Base-by-base conservation (phyloP, 202 grass and related monocot genomes). In the Zoysia matrella region DNA sequence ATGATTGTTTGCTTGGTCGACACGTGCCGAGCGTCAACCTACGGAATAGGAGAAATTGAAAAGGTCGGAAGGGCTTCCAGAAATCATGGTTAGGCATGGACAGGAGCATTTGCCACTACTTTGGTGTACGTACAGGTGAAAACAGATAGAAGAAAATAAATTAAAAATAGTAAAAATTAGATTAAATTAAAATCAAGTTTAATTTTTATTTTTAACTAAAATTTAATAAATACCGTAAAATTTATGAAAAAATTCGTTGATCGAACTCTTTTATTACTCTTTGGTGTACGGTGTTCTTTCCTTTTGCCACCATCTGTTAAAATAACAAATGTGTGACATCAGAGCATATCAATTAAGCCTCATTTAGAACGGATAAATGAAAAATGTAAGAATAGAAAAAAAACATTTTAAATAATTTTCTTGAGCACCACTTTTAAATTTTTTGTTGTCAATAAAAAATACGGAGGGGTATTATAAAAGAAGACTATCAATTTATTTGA, bases 1-100 rank as follows among this genome's bases (percentile, higher is more conserved):
- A 22, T 22, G 22, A 52, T 60, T 79, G 39, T 56, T 79, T 79
- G 77, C 47, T 69, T 15, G 52, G n/a, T 80, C 65, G 77, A 80
- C 77, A 69, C 77, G 42, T 58, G 55, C 42, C 2, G 13, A 36
- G 12, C 50, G 79, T 72, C 75, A 79, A 18, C 42, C 16, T 57
- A 79, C 75, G 52, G 22, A 6, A 6, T 36, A 11, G 11, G 12
- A 7, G 10, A 48, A 49, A 14, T 4, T 11, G 7, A 55, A 39
- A 54, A 55, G 3, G n/a, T 47, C 7, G 6, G 11, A 52, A 53
- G 11, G 66, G 12, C 16, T 50, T 15, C 67, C 58, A 8, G 54
- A 5, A 57, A 72, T 71, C 55, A 71, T 65, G 75, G 3, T 14
- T 56, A 6, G 70, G 53, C 1, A 16, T 71, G 40, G 74, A 79